These are phyloP conservation scores for Bolboschoenus planiculmis DNA, from an alignment of 176 grass and related monocot genomes.

Conservation along the genomic window DNA sequence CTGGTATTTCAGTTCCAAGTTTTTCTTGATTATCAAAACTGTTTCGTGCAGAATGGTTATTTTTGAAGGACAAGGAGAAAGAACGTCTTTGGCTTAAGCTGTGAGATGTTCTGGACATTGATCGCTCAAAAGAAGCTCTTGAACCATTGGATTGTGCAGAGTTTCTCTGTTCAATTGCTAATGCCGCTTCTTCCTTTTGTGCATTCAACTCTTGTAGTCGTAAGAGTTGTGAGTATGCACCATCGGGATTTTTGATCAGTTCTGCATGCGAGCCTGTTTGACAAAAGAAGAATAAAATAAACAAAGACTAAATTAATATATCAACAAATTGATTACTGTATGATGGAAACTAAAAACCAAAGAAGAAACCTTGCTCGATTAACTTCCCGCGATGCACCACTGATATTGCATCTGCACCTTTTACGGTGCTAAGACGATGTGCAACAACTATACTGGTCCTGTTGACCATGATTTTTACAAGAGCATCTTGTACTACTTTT, in stretches of 20 bases:
- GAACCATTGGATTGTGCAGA: slow-evolving; percentile 18
- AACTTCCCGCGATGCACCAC: slow-evolving; percentile 57
- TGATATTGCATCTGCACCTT: slow-evolving; percentile 62
- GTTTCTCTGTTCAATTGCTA: background rate
- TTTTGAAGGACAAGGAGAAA: slow-evolving; percentile 1
- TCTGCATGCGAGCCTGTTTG: slow-evolving; percentile 50
- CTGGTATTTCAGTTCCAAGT: slow-evolving; percentile 1
- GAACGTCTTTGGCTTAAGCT: slow-evolving; percentile 28
- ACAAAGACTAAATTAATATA: background rate
- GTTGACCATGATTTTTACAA: slow-evolving; percentile 52
- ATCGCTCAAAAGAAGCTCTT: slow-evolving; percentile 34
- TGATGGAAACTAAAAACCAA: background rate
- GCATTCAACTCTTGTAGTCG: slow-evolving; percentile 41
- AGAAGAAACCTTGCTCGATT: slow-evolving; percentile 59
- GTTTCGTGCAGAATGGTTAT: background rate
- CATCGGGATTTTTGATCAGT: slow-evolving; percentile 45
- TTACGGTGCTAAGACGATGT: slow-evolving; percentile 57
- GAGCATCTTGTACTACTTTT: slow-evolving; percentile 58
- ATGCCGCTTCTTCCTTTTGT: slow-evolving; percentile 12
- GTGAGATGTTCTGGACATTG: slow-evolving; percentile 32
- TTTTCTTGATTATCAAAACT: slow-evolving; percentile 4
- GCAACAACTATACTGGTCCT: slow-evolving; percentile 65
- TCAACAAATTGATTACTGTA: background rate
- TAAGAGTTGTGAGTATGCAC: slow-evolving; percentile 60
- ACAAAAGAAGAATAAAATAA: background rate